A percentile compares a stretch with the other conserved stretches of the same genome.
Evolutionary conservation across 1,139 yeast species (phyloP).

Genomic region (Saccharomyces hybrid): DNA sequence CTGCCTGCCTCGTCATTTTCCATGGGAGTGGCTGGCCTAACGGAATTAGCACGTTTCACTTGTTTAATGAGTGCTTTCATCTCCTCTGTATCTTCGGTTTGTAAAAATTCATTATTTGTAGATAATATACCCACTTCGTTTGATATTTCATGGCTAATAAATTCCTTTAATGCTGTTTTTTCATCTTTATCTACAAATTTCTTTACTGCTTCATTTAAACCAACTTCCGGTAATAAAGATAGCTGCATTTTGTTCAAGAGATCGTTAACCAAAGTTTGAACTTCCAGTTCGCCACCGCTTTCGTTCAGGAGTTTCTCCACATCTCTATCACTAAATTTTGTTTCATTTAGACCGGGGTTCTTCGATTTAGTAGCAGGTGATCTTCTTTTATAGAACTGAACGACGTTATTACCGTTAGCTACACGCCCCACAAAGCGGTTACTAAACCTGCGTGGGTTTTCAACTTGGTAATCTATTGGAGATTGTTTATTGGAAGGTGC

Average conservation of each 20-base stretch:
- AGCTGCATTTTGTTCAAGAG: conserved; percentile 57
- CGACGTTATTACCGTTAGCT: conserved; percentile 82
- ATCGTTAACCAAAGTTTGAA: conserved; percentile 54
- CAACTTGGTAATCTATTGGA: conserved; percentile 67
- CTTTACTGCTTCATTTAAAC: conserved; percentile 66
- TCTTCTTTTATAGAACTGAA: conserved; percentile 50
- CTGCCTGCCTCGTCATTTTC: neutral
- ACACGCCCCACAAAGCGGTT: conserved; percentile 85
- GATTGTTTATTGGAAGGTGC: conserved; percentile 36
- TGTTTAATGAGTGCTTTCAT: conserved; percentile 27
- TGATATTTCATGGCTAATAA: conserved; percentile 59
- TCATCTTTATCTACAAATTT: conserved; percentile 79
- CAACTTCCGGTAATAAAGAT: conserved; percentile 64
- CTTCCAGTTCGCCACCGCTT: conserved; percentile 38
- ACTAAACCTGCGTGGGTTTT: conserved; percentile 82
- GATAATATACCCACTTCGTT: conserved; percentile 54
- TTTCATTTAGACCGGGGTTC: conserved; percentile 11
- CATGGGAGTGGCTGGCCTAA: neutral
- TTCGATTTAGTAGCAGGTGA: conserved; percentile 20
- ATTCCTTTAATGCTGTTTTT: conserved; percentile 57
- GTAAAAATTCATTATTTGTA: conserved; percentile 34
- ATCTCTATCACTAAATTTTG: conserved; percentile 23
- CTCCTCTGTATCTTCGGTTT: conserved; percentile 32
- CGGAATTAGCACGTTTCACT: conserved; percentile 21
- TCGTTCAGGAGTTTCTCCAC: conserved; percentile 18